Evolutionary conservation across 306 rosid species (phyloP).

Genomic region (Ormosia emarginata): DNA sequence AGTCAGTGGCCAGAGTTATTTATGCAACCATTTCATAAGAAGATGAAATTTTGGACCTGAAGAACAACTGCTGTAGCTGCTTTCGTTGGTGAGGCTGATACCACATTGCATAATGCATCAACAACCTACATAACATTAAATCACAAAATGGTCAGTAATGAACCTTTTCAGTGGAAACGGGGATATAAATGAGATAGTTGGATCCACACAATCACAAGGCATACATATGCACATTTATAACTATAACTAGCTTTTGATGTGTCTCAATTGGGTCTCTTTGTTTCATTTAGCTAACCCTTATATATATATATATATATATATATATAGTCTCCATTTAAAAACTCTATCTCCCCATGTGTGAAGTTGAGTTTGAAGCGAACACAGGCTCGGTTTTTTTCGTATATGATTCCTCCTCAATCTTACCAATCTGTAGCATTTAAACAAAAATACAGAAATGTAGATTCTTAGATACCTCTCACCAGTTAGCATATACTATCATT

Average conservation of each 20-base stretch:
- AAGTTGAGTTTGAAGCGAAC: background rate
- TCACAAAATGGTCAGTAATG: conserved; percentile 5
- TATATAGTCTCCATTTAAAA: too few relatives aligned
- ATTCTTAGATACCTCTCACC: background rate
- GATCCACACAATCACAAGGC: background rate
- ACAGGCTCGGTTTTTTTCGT: background rate
- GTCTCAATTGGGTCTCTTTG: background rate
- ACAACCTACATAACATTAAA: conserved; percentile 60
- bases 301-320: too few relatives aligned
- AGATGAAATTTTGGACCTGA: conserved; percentile 64
- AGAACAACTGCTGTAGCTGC: conserved; percentile 94
- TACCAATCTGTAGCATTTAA: background rate
- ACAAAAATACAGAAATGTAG: background rate
- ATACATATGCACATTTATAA: background rate
- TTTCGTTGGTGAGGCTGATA: conserved; percentile 82
- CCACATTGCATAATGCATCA: conserved; percentile 96
- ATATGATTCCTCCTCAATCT: background rate
- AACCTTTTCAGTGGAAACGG: conserved; percentile 5
- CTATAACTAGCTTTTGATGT: background rate
- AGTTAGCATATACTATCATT: background rate
- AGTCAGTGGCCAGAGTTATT: conserved; percentile 1
- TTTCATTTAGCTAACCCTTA: background rate
- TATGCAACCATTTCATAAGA: conserved; percentile 16
- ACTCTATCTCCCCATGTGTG: background rate
- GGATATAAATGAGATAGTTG: background rate